Evolutionary conservation across 2,329 filamentous ascomycete genomes (phyloP), one percentile per base, ranked within the genome.

Genomic region (Microcyclosporella mali): DNA sequence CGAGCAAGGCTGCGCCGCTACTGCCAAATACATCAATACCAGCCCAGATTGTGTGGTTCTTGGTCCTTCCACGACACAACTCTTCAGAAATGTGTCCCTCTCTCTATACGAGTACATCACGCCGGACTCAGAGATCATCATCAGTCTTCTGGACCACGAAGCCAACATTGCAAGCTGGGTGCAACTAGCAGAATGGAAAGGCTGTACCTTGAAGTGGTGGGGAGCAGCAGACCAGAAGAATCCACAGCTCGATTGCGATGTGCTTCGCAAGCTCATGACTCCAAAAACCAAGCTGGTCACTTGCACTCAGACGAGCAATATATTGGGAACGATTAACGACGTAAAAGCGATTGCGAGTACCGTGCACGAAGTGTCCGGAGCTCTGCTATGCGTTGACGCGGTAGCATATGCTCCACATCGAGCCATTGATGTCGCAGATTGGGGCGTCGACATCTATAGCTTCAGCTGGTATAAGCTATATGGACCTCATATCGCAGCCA

Each of bases 381-480:
- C 82, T 1, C 62, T 88, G 1, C 66, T 89, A 1, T 81, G 76
- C 50, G 83, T 89, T 4, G 86, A 90, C 63, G 85, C 79, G 2
- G 85, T 89, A 0, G 82, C 84, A 3, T 87, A 80, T 56, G 84
- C 85, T 0, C 85, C 85, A 0, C 85, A 90, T 61, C 72, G 84
- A 3, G 69, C 69, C 6, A 65, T 90, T 9, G 81, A 90, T 59
- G 81, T 89, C 3, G 71, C 77, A 50, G 77, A 67, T 0, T 69
- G 87, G 0, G 84, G 75, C 1, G 81, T 84, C 0, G 85, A 90
- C 58, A 81, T 88, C 53, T 90, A 89, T 61, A 57, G 73, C n/a
- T 87, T 89, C 58, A 81, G 75, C 0, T 89, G 84, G 85, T 89
- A 89, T 66, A 90, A 90, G 61, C 78, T 88, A 1, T 89, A 84